Evolutionary conservation across 768 basidiomycete species (phyloP).

Genomic region (Arthromyces matolae): DNA sequence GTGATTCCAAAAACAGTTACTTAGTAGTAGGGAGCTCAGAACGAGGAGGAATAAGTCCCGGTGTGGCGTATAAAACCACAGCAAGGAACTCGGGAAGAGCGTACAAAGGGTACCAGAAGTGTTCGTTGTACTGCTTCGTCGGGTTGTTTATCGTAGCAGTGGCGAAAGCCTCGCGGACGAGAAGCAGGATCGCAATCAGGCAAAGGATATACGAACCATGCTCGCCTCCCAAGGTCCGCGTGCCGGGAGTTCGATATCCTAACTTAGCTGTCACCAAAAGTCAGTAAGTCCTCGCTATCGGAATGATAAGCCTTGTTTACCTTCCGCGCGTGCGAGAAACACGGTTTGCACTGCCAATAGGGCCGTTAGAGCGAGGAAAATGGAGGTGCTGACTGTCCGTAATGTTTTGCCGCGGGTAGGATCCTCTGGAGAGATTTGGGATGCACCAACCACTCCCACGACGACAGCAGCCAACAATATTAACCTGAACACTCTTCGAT

Average conservation of each 20-base stretch:
- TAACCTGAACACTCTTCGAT: constrained; percentile 29
- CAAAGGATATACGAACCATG: constrained; percentile 29
- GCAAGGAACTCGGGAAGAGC: constrained; percentile 37
- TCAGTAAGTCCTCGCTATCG: neutral
- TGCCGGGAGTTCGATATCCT: neutral
- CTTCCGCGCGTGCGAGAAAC: constrained; percentile 18
- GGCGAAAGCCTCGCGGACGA: constrained; percentile 36
- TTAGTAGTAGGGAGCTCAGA: constrained; percentile 17
- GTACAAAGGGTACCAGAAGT: constrained; percentile 40
- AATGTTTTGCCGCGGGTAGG: constrained; percentile 20
- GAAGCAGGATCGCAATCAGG: constrained; percentile 30
- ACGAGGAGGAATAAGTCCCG: constrained; percentile 32
- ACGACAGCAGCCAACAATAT: constrained; percentile 26
- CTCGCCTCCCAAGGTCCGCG: constrained; percentile 21
- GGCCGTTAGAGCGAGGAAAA: constrained; percentile 35
- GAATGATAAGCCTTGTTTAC: neutral
- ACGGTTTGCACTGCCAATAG: constrained; percentile 30
- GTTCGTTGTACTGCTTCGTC: constrained; percentile 27
- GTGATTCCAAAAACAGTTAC: neutral
- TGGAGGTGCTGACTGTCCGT: constrained; percentile 28
- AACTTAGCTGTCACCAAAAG: neutral
- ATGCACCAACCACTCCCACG: constrained; percentile 30
- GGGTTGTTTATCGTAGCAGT: constrained; percentile 29
- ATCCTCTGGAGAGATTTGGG: constrained; percentile 13
- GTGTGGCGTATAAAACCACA: constrained; percentile 29